Percentiles rank a stretch among this genome's conserved stretches.
phyloP scores from a whole-genome alignment of 371 early-diverging fungal genomes.

The Rhizopus stolonifer region DNA sequence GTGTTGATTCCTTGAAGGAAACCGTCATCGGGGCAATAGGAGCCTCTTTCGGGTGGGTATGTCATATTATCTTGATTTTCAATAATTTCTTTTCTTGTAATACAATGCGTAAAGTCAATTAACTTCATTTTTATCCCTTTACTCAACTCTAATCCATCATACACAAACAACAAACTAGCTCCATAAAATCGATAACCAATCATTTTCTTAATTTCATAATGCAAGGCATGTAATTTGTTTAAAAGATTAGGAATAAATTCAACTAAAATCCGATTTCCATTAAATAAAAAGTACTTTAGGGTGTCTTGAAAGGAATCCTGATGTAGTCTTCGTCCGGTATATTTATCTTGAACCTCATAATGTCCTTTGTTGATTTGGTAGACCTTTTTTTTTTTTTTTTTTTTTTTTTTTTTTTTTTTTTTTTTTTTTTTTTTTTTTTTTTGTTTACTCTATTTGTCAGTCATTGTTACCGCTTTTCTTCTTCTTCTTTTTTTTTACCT shows the following conservation, averaged over 20 bases:
- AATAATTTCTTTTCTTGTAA: slow-evolving; percentile 23
- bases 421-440: no score
- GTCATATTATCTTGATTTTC: slow-evolving; percentile 28
- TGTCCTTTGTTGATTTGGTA: slow-evolving; percentile 20
- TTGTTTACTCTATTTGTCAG: no score
- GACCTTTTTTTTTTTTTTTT: not conserved
- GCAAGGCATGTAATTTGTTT: slow-evolving; percentile 62
- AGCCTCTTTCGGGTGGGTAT: slow-evolving; percentile 58
- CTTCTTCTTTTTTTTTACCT: slow-evolving; percentile 48
- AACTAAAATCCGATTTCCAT: slow-evolving; percentile 60
- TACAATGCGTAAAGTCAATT: slow-evolving; percentile 90
- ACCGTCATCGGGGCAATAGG: slow-evolving; percentile 62
- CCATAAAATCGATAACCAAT: slow-evolving; percentile 88
- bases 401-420: not conserved
- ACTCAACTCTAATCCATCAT: slow-evolving; percentile 24
- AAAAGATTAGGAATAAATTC: slow-evolving; percentile 77
- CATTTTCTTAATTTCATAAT: slow-evolving; percentile 65
- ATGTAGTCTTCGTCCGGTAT: slow-evolving; percentile 81
- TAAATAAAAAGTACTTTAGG: slow-evolving; percentile 73
- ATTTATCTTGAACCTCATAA: slow-evolving; percentile 81
- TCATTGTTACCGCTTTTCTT: no score
- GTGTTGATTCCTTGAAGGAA: slow-evolving; percentile 66
- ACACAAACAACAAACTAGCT: slow-evolving; percentile 67
- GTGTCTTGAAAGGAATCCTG: slow-evolving; percentile 71
- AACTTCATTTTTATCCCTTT: slow-evolving; percentile 65